Percentiles rank a stretch among this genome's conserved stretches.
phyloP scores from a whole-genome alignment of 352 stramenopile genomes.

The Phytopythium mirpurense region DNA sequence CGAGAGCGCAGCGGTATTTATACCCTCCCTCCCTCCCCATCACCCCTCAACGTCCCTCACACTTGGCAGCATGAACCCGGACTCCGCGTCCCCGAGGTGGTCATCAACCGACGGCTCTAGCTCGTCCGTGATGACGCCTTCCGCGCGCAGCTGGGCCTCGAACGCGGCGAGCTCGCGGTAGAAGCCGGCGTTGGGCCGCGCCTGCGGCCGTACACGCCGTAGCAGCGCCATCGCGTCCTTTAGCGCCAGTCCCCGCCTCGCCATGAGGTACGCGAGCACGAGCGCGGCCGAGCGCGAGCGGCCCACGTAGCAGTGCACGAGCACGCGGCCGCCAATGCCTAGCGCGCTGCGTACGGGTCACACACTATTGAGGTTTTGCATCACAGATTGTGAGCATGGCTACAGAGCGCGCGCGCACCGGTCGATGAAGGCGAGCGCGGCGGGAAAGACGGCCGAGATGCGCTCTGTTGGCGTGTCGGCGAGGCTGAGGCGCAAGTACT shows the following conservation, averaged over 20 bases:
- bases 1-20: neutral
- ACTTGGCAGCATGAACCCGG: neutral
- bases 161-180: conserved; percentile 36
- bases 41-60: neutral
- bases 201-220: conserved; percentile 42
- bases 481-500: conserved; percentile 48
- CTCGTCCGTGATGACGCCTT: neutral
- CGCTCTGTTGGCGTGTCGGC: conserved; percentile 30
- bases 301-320: conserved; percentile 77
- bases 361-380: too few relatives aligned
- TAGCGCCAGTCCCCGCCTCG: conserved; percentile 25
- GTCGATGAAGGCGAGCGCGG: conserved; percentile 56
- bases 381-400: too few relatives aligned
- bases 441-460: conserved; percentile 43
- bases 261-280: conserved; percentile 62
- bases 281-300: conserved; percentile 64
- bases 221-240: conserved; percentile 34
- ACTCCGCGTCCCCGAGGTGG: neutral
- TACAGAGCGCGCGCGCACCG: conserved; percentile 18
- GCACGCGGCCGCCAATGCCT: conserved; percentile 33
- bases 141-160: conserved; percentile 20
- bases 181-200: conserved; percentile 66
- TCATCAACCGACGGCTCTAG: neutral
- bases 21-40: neutral
- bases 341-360: conserved; percentile 40